Percentiles rank a stretch among this genome's conserved stretches.
These are phyloP conservation scores for Crithidia bombi DNA, from an alignment of 208 protist genomes.

Conservation along the genomic window DNA sequence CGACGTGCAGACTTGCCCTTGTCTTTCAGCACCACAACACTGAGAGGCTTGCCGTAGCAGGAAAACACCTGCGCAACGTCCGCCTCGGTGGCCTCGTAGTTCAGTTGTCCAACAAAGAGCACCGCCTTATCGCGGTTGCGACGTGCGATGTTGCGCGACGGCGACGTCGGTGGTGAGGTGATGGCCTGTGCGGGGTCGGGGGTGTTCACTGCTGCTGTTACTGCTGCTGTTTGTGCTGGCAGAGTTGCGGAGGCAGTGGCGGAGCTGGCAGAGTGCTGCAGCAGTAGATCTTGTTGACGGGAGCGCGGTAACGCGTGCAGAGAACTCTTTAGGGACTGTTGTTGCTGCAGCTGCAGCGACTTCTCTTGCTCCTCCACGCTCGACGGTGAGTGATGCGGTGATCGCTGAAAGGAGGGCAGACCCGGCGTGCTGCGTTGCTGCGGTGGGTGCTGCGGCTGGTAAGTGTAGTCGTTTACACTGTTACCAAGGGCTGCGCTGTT, in stretches of 20 bases:
- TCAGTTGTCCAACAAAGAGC: slow-evolving; percentile 76
- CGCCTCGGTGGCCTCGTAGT: slow-evolving; percentile 67
- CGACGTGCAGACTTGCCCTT: slow-evolving; percentile 15
- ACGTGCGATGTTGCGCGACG: slow-evolving; percentile 31
- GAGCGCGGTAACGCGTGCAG: too few species aligned
- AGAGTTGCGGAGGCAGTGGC: too few species aligned
- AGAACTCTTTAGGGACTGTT: too few species aligned
- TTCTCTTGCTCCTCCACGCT: slow-evolving; percentile 2
- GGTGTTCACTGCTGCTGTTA: not conserved
- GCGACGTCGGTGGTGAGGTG: slow-evolving; percentile 5
- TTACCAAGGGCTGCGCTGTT: slow-evolving; percentile 6
- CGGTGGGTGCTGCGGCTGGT: not conserved
- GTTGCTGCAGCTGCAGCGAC: not conserved
- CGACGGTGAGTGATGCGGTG: not conserved
- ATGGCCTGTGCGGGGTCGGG: not conserved
- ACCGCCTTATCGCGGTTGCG: slow-evolving; percentile 38
- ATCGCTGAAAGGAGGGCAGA: not conserved
- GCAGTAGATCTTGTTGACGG: not conserved
- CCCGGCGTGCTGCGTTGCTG: not conserved
- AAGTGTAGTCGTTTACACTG: not conserved
- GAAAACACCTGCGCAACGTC: slow-evolving; percentile 66
- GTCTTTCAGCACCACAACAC: slow-evolving; percentile 72
- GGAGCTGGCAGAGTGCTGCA: too few species aligned
- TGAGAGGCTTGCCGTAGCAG: slow-evolving; percentile 73
- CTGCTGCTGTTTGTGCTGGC: not conserved